Conservation (phyloP, 768 basidiomycete genomes). For the Tylopilus sp. region DNA sequence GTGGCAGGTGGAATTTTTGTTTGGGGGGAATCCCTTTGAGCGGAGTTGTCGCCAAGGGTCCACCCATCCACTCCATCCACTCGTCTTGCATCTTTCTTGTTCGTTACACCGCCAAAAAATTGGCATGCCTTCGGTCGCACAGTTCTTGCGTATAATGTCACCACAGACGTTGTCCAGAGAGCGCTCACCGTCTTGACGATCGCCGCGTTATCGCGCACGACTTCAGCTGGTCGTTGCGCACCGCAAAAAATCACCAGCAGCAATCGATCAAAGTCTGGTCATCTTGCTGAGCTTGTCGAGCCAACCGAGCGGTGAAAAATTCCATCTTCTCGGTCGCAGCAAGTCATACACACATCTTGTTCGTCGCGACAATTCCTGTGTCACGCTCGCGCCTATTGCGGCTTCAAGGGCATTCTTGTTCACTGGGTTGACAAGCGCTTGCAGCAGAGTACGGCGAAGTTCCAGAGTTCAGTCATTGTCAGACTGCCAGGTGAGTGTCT, state of each 20-base stretch:
- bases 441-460: conserved; percentile 1
- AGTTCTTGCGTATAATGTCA: conserved; percentile 6
- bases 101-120: neutral
- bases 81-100: neutral
- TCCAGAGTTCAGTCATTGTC: conserved; percentile 6
- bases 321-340: conserved; percentile 20
- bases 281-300: conserved; percentile 11
- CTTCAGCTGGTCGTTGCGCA: neutral
- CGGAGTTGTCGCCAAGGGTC: conserved; percentile 19
- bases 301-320: conserved; percentile 27
- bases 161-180: neutral
- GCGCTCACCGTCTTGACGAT: conserved; percentile 12
- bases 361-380: conserved; percentile 23
- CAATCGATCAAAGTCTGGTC: neutral
- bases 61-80: neutral
- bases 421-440: conserved; percentile 3
- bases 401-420: conserved; percentile 12
- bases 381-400: conserved; percentile 14
- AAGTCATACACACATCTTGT: conserved; percentile 18
- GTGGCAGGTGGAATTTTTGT: conserved; percentile 15
- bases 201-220: conserved; percentile 1
- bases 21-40: conserved; percentile 6
- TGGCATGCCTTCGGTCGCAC: conserved; percentile 4
- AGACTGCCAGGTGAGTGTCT: conserved; percentile 29
- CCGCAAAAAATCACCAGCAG: conserved; percentile 5